Evolutionary conservation across 768 basidiomycete genomes (phyloP).

Genomic region (Collybiopsis confluens): DNA sequence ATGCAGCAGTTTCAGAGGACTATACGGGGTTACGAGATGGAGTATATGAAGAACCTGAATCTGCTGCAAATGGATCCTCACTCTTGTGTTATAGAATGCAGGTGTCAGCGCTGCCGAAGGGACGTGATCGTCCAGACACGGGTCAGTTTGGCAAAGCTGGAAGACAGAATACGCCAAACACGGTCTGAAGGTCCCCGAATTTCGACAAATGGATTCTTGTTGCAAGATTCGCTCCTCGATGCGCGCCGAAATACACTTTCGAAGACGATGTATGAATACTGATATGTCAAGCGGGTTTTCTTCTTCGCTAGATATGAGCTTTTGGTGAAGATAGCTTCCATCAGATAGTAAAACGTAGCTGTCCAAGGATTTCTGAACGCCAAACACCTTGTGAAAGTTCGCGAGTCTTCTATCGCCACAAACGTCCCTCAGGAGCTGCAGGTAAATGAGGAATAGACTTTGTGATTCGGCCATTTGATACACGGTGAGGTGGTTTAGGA

Average conservation of each 20-base stretch:
- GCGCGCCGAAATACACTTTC: slow-evolving; percentile 18
- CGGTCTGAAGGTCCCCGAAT: slow-evolving; percentile 28
- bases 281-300: not conserved
- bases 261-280: slow-evolving; percentile 22
- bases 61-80: slow-evolving; percentile 45
- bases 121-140: slow-evolving; percentile 36
- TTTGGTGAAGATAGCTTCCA: slow-evolving; percentile 3
- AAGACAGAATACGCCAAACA: slow-evolving; percentile 32
- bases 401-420: slow-evolving; percentile 23
- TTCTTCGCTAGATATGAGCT: not conserved
- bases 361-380: slow-evolving; percentile 21
- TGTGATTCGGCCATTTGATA: slow-evolving; percentile 26
- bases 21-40: not conserved
- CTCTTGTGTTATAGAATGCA: slow-evolving; percentile 35
- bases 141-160: slow-evolving; percentile 23
- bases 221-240: slow-evolving; percentile 23
- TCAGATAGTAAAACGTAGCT: slow-evolving; percentile 19
- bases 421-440: slow-evolving; percentile 24
- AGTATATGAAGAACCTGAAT: slow-evolving; percentile 39
- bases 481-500: slow-evolving; percentile 19
- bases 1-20: not conserved
- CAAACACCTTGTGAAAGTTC: slow-evolving; percentile 30
- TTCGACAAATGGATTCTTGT: slow-evolving; percentile 25
- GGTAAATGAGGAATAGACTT: slow-evolving; percentile 30
- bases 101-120: slow-evolving; percentile 12